Percentiles rank a stretch among this genome's conserved stretches.
Evolutionary conservation across 2,329 filamentous ascomycete genomes (phyloP).

Genomic region (Pyrenochaeta sp.): DNA sequence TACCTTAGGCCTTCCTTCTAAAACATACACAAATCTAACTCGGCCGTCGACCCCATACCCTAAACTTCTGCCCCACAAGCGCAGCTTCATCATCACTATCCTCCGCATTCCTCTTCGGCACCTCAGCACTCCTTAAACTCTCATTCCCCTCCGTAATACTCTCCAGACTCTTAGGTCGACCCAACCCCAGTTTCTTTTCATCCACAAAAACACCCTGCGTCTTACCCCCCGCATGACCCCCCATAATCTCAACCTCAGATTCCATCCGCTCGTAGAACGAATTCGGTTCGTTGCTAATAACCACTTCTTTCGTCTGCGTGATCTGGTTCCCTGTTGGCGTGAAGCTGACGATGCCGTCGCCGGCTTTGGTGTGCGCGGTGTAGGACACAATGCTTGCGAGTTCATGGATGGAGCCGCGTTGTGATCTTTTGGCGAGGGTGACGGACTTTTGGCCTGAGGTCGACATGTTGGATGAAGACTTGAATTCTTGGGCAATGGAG

Average conservation of each 20-base stretch:
- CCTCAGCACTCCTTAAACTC: constrained; percentile 29
- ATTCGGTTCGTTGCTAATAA: constrained; percentile 35
- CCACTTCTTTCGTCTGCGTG: constrained; percentile 41
- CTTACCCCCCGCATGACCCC: constrained; percentile 8
- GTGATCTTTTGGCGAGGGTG: constrained; percentile 8
- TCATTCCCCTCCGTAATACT: constrained; percentile 33
- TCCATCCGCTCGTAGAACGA: constrained; percentile 19
- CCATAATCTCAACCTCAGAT: constrained; percentile 20
- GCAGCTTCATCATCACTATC: constrained; percentile 38
- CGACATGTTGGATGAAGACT: constrained; percentile 35
- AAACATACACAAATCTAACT: background rate
- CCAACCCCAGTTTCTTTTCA: constrained; percentile 10
- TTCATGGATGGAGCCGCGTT: constrained; percentile 33
- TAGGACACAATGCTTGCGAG: constrained; percentile 34
- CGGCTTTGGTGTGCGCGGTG: constrained; percentile 18
- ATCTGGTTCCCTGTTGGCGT: constrained; percentile 38
- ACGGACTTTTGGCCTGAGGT: constrained; percentile 19
- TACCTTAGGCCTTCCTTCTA: background rate
- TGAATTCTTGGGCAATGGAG: constrained; percentile 41
- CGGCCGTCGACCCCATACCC: constrained; percentile 9
- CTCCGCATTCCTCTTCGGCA: constrained; percentile 14
- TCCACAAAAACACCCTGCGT: constrained; percentile 18
- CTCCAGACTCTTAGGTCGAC: constrained; percentile 30
- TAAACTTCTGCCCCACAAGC: constrained; percentile 21
- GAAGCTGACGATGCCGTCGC: constrained; percentile 29